These are phyloP conservation scores for Salix viminalis DNA, from an alignment of 345 rosid genomes.

Conservation along the genomic window DNA sequence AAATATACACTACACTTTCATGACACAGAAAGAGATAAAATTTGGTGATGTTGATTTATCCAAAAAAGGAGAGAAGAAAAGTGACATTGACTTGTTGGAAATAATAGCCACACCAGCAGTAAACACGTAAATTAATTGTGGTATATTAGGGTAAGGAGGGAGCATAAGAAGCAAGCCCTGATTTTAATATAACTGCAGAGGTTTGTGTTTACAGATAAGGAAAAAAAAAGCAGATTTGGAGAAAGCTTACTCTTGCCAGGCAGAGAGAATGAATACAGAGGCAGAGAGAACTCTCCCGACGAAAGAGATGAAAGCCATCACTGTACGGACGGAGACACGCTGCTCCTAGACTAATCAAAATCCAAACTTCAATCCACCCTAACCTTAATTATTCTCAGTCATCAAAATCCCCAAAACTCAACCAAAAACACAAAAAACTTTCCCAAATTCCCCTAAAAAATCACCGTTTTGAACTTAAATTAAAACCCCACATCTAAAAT, in stretches of 20 bases:
- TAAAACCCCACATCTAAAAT: too few relatives aligned
- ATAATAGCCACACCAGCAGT: too few relatives aligned
- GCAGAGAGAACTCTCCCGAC: conserved; percentile 64
- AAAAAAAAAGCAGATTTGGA: background rate
- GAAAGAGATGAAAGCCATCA: conserved; percentile 43
- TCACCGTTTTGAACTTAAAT: too few relatives aligned
- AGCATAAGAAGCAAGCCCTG: background rate
- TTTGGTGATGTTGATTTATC: background rate
- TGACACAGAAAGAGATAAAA: background rate
- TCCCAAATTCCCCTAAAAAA: too few relatives aligned
- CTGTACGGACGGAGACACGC: background rate
- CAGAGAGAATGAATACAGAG: conserved; percentile 64
- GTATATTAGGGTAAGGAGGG: background rate
- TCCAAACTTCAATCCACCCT: too few relatives aligned
- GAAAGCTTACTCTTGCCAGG: conserved; percentile 60
- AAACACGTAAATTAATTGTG: too few relatives aligned
- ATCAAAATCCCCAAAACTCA: too few relatives aligned
- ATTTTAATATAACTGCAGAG: background rate
- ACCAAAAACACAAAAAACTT: too few relatives aligned
- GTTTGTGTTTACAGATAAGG: background rate
- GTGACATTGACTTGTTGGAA: background rate
- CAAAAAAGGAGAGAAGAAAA: too few relatives aligned
- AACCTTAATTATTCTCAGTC: too few relatives aligned
- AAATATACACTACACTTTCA: background rate
- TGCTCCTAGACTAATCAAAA: too few relatives aligned